Conservation (phyloP, 768 basidiomycete genomes). For the Russula foetens region DNA sequence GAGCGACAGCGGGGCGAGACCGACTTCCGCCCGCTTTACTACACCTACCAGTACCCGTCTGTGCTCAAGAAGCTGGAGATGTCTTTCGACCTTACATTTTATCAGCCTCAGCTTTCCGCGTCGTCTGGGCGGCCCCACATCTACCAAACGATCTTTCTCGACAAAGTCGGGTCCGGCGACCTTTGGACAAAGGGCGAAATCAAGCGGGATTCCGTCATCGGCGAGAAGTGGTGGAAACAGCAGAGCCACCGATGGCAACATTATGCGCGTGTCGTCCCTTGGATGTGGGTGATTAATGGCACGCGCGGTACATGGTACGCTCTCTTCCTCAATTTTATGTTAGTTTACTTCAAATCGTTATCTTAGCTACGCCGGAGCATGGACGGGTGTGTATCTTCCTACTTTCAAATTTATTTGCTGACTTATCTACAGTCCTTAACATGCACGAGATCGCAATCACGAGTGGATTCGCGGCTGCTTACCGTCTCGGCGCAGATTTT, state of each 20-base stretch:
- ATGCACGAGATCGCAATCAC: constrained; percentile 33
- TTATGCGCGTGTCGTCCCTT: constrained; percentile 31
- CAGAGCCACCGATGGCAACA: constrained; percentile 45
- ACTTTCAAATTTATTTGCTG: not conserved
- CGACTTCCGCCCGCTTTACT: constrained; percentile 39
- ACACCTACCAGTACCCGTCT: constrained; percentile 35
- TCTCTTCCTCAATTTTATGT: not conserved
- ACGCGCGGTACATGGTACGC: constrained; percentile 28
- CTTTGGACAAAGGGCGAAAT: constrained; percentile 40
- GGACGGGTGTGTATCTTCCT: constrained; percentile 25
- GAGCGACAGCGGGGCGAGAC: not conserved
- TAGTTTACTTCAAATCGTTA: not conserved
- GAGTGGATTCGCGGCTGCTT: constrained; percentile 36
- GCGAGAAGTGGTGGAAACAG: constrained; percentile 47
- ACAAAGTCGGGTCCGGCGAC: constrained; percentile 32
- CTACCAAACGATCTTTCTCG: constrained; percentile 45
- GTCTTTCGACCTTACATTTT: constrained; percentile 43
- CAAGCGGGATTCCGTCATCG: constrained; percentile 30
- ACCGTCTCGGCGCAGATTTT: constrained; percentile 28
- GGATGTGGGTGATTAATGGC: constrained; percentile 34
- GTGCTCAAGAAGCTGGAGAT: constrained; percentile 43
- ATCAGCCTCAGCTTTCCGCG: constrained; percentile 39
- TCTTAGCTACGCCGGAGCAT: constrained; percentile 26
- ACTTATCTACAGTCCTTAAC: constrained; percentile 23
- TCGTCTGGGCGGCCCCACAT: constrained; percentile 31